Percentiles rank a stretch among this genome's conserved stretches.
Evolutionary conservation across 148 eudicot species (phyloP).

Genomic region (Vaccinium macrocarpon): DNA sequence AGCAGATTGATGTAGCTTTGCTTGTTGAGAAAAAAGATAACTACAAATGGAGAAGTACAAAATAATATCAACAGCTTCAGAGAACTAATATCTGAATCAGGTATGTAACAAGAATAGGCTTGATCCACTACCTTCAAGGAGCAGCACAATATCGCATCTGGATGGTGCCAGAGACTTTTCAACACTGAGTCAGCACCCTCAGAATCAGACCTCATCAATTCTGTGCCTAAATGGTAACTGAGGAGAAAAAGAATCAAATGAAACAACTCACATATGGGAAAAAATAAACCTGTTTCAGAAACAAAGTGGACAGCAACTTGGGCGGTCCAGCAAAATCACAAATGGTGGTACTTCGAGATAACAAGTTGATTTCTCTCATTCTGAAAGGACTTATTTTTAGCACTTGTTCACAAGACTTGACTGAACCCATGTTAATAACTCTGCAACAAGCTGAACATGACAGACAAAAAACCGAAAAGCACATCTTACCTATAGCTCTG

Average conservation of each 20-base stretch:
- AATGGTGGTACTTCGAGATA: background rate
- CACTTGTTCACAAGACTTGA: background rate
- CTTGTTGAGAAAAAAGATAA: background rate
- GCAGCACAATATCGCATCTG: conserved; percentile 91
- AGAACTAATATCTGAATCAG: background rate
- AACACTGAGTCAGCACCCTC: conserved; percentile 53
- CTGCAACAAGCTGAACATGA: background rate
- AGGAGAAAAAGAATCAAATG: conserved; percentile 11
- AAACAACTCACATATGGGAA: background rate
- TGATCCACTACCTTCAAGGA: conserved; percentile 64
- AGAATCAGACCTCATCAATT: conserved; percentile 58
- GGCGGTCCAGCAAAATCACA: background rate
- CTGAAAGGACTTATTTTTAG: background rate
- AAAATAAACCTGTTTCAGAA: background rate
- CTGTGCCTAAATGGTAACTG: conserved; percentile 74
- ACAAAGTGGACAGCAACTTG: background rate
- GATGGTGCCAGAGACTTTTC: conserved; percentile 93
- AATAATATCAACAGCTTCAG: background rate
- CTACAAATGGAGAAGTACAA: background rate
- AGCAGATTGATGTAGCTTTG: background rate
- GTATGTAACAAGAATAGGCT: background rate
- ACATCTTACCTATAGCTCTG: conserved; percentile 74
- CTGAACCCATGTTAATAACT: conserved; percentile 1
- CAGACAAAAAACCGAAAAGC: conserved; percentile 4
- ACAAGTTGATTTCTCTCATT: background rate